Evolutionary conservation across 2,329 filamentous ascomycete genomes (phyloP).

Genomic region (Ophiocordyceps camponoti-rufipedis): DNA sequence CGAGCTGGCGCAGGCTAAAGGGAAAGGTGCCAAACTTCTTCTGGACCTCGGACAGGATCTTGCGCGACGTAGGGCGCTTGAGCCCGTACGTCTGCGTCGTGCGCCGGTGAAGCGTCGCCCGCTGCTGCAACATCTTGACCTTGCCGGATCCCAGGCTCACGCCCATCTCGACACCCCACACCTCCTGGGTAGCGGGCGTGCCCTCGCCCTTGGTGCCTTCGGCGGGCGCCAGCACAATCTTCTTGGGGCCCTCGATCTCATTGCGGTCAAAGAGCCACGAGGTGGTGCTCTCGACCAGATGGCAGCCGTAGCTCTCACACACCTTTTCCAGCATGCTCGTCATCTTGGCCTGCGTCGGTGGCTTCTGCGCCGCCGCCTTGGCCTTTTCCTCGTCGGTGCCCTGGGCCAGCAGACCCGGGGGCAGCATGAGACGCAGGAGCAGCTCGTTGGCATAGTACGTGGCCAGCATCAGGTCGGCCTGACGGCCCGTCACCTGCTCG

Average conservation of each 20-base stretch:
- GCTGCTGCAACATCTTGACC: constrained; percentile 78
- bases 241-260: constrained; percentile 94
- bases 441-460: constrained; percentile 94
- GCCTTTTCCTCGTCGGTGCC: constrained; percentile 91
- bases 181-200: constrained; percentile 71
- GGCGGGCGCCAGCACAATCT: constrained; percentile 79
- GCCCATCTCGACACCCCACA: constrained; percentile 95
- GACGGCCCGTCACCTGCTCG: constrained; percentile 52
- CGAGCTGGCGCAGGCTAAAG: constrained; percentile 91
- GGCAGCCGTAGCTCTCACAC: constrained; percentile 77
- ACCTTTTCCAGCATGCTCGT: constrained; percentile 80
- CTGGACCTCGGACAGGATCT: constrained; percentile 82
- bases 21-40: constrained; percentile 97
- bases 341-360: constrained; percentile 73
- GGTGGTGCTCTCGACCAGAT: constrained; percentile 91
- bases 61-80: constrained; percentile 85
- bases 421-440: constrained; percentile 75
- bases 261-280: constrained; percentile 94
- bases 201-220: constrained; percentile 88
- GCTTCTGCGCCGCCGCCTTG: constrained; percentile 68
- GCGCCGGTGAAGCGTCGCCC: constrained; percentile 81
- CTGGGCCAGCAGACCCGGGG: constrained; percentile 65
- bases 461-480: constrained; percentile 76
- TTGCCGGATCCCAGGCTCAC: constrained; percentile 84
- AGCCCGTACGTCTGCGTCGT: constrained; percentile 82